Base-by-base conservation (phyloP, 208 protist genomes). In the Sergeia podlipaevii region DNA sequence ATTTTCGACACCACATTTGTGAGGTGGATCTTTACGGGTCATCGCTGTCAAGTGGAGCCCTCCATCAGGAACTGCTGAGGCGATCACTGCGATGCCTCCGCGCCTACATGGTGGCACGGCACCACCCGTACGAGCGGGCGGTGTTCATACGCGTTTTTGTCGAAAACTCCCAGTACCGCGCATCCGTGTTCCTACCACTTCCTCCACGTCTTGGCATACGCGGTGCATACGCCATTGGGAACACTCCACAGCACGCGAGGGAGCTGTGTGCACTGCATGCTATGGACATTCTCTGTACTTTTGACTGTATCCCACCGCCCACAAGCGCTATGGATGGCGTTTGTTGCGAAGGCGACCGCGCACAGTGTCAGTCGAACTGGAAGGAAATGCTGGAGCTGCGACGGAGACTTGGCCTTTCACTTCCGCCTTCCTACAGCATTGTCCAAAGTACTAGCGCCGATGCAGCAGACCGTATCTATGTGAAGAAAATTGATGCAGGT, bases 111-210 rank as follows among this genome's bases (percentile, higher is more conserved):
- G 58, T 73, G 32, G 63, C 71, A 2, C 64, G 72, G 28, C 32
- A 47, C 13, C 75, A 91, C 56, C 74, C 77, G 3, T 80, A 67
- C 34, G 83, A 87, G 47, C 39, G 47, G 7, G 74, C 74, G 38
- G 73, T 61, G 48, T 65, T 85, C 20, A 68, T 61, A 36, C 72
- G 61, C 20, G 18, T 71, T 6, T 82, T 78, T 49, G 15, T 21
- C 23, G 37, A 61, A 8, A 61, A 68, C 43, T 39, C 15, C n/a
- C 68, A 84, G 70, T 81, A 59, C 43, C 75, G 83, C 46, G 51
- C 55, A 2, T 81, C 60, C 26, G 54, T 87, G 29, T 87, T 84
- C 48, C 65, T 91, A 20, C 83, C 83, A 13, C 66, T 91, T 26
- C 76, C 83, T n/a, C 62, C 69, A 27, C 39, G 38, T 20, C 87